These are phyloP conservation scores for Chalciporus pseudorubinellus DNA, from an alignment of 768 basidiomycete genomes.

Conservation along the genomic window DNA sequence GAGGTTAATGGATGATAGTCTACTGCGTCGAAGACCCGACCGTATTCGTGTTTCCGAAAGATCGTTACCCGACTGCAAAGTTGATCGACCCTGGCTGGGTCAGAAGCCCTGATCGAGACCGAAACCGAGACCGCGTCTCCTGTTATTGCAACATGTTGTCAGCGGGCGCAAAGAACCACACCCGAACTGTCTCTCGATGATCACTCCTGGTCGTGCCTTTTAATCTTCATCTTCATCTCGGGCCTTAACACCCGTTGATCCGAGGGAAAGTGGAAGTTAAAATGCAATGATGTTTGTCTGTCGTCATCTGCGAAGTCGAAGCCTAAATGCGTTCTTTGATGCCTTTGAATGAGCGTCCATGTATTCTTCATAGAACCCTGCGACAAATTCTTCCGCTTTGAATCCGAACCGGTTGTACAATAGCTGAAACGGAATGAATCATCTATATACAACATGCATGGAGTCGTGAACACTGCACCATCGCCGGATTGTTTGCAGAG, in stretches of 20 bases:
- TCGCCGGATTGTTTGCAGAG: conserved; percentile 76
- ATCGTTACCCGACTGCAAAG: not conserved
- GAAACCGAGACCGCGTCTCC: too few relatives aligned
- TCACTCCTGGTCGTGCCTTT: not conserved
- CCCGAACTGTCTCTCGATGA: not conserved
- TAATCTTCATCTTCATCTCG: not conserved
- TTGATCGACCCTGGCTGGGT: not conserved
- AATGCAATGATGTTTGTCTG: not conserved
- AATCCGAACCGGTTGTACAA: conserved; percentile 86
- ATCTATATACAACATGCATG: not conserved
- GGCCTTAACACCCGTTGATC: not conserved
- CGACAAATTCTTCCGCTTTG: conserved; percentile 82
- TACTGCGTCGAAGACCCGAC: too few relatives aligned
- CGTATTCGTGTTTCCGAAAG: too few relatives aligned
- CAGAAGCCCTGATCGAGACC: not conserved
- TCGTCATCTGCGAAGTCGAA: conserved; percentile 62
- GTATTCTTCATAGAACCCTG: conserved; percentile 79
- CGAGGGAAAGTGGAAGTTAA: not conserved
- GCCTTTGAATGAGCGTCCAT: conserved; percentile 64
- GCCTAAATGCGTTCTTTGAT: conserved; percentile 78
- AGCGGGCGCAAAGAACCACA: not conserved
- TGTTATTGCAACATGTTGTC: too few relatives aligned
- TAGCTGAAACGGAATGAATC: conserved; percentile 40
- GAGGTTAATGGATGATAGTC: too few relatives aligned
- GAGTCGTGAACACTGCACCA: conserved; percentile 42